Evolutionary conservation across 1,284 basidiomycete genomes (phyloP), one percentile per base, ranked within the genome.

Genomic region (Malassezia nana): DNA sequence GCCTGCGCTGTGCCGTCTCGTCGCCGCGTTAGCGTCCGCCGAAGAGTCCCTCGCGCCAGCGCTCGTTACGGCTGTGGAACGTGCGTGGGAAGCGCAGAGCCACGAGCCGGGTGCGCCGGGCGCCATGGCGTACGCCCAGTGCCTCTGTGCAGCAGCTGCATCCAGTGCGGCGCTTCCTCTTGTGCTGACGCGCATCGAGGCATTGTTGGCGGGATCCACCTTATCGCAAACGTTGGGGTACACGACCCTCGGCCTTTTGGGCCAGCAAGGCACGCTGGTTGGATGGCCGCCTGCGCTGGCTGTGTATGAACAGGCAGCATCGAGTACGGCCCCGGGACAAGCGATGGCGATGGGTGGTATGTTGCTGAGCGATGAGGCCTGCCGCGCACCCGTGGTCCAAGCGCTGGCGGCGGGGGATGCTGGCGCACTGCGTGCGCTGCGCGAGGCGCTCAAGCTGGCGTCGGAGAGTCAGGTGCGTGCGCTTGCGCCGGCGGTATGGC

Each of bases 371-470:
- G 89, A 89, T 57, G 78, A 90, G 13, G 81, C 84, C 15, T 26
- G 38, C 22, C 22, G 26, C 7, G 13, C 38, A n/a, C 24, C 40
- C 0, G 7, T 47, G 1, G 24, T 41, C 6, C 29, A 35, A 10
- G 30, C 24, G 20, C 28, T 47, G 10, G 39, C 32, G 3, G 15
- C 22, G 28, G 44, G 31, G 3, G 39, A 38, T 10, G 26, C 20
- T 13, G 20, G 16, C 66, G 87, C 91, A 10, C 78, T 96, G 32
- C 48, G 39, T 7, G 28, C 43, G n/a, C 13, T 56, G 33, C 95
- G 95, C 76, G 94, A 98, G 79, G 87, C 95, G 51, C 90, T 95
- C 51, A 86, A 87, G 0, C 87, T 96, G 75, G 88, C 86, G 50
- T 84, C 86, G 5, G 80, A 83, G 52, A 82, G 82, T 0, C 86